Base-by-base conservation (phyloP, 75 land plant species). In the Pinus tabuliformis region DNA sequence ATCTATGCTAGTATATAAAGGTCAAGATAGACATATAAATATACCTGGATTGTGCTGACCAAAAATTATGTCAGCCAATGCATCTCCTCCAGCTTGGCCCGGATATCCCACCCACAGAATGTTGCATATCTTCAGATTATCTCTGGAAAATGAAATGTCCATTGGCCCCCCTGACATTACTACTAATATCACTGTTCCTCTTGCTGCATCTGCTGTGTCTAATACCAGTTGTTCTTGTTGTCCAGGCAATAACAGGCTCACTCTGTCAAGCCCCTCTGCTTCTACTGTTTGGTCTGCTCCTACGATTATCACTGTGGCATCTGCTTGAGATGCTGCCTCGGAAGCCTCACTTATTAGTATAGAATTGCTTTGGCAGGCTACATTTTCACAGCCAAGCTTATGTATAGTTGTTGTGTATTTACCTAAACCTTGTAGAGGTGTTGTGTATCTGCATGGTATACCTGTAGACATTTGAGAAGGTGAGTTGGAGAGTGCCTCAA, bases 51-150 rank as follows among this genome's bases (percentile, higher is more conserved):
- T 84, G 72, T 78, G 70, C 33, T 65, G 58, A 20, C 87, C 88
- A 75, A 74, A 86, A 8, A 86, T 68, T n/a, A 84, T 68, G 14
- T 81, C 75, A 3, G 83, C 83, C 21, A 86, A 21, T 8, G 88
- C 88, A 73, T 80, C 73, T 24, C 88, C 88, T 15, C 88, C 88
- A 63, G 81, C 82, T 70, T 81, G 73, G 39, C 88, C 88, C 36
- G 88, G 88, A 59, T 81, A 86, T 18, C 88, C 88, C 20, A 78
- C 80, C 88, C 88, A 86, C 22, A 86, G 11, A 18, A 86, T 81
- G 57, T 80, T 62, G 21, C 74, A 37, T 3, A 85, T 84, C 39
- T 72, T 72, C 18, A 61, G 33, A 65, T 77, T 45, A 7, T 80
- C 21, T 18, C 78, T 81, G 6, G 82, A 79, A 70, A 78, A 81